These are phyloP conservation scores for Amborella trichopoda DNA, from an alignment of 164 flowering plant genomes.

Conservation along the genomic window DNA sequence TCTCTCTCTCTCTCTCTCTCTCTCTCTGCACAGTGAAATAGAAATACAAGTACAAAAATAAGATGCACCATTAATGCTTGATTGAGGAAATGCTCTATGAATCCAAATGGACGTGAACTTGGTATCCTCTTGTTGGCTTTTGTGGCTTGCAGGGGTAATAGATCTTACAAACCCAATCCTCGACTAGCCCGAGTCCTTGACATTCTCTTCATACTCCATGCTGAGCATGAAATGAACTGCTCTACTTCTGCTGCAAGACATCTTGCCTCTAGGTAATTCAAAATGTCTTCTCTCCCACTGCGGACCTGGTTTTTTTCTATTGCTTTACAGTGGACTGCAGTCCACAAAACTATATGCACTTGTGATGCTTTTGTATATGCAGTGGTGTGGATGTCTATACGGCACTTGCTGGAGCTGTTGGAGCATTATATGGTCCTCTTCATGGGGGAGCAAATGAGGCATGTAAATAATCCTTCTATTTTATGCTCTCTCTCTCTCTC, in stretches of 20 bases:
- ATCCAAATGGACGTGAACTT: too few relatives aligned
- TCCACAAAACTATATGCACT: too few relatives aligned
- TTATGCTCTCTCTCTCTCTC: neutral
- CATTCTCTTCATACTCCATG: constrained; percentile 88
- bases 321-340: too few relatives aligned
- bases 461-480: neutral
- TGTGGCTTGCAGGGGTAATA: constrained; percentile 56
- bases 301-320: too few relatives aligned
- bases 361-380: constrained; percentile 9
- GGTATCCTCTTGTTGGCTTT: neutral
- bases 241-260: constrained; percentile 98
- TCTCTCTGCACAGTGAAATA: too few relatives aligned
- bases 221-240: constrained; percentile 99
- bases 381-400: constrained; percentile 99
- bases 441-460: constrained; percentile 99
- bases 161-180: constrained; percentile 86
- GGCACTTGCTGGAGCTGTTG: constrained; percentile 98
- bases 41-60: too few relatives aligned
- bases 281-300: too few relatives aligned
- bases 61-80: too few relatives aligned
- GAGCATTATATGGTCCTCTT: constrained; percentile 97
- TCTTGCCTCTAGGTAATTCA: constrained; percentile 95
- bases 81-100: too few relatives aligned
- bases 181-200: constrained; percentile 88
- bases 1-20: too few relatives aligned